Percentiles rank a stretch among this genome's conserved stretches.
Conservation (phyloP, 768 basidiomycete species). For the Serendipita sp. region DNA sequence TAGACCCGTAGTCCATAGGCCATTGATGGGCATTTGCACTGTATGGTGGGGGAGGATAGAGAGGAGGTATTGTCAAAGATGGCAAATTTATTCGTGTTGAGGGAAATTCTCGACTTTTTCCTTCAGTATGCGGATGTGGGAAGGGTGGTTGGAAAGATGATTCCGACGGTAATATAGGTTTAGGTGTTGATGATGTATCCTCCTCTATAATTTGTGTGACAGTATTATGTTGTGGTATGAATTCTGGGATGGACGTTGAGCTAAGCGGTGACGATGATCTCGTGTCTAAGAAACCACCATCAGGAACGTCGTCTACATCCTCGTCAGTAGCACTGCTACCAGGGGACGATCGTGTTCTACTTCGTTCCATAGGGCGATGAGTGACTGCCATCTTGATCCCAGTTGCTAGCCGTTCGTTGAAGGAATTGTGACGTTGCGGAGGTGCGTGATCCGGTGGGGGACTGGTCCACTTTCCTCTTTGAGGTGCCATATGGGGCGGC, state of each 20-base stretch:
- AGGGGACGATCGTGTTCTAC: neutral
- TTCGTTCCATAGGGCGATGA: neutral
- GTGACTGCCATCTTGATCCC: conserved; percentile 40
- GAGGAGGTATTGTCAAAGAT: neutral
- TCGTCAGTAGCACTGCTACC: conserved; percentile 1
- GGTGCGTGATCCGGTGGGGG: conserved; percentile 68
- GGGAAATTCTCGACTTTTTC: neutral
- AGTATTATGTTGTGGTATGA: neutral
- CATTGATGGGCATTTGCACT: neutral
- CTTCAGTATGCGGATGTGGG: neutral
- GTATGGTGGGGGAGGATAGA: neutral
- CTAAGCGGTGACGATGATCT: neutral
- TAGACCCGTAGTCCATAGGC: neutral
- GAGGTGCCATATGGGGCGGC: conserved; percentile 68
- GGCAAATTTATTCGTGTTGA: neutral
- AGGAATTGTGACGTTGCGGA: conserved; percentile 43
- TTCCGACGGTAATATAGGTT: neutral
- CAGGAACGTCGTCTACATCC: neutral
- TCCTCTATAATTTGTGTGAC: neutral
- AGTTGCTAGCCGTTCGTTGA: conserved; percentile 49
- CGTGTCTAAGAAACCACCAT: neutral
- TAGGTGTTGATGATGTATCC: neutral
- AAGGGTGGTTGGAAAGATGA: neutral
- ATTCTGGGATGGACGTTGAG: neutral
- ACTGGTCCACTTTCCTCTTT: conserved; percentile 67